phyloP scores from a whole-genome alignment of 345 rosid genomes.

The Hibiscus syriacus region DNA sequence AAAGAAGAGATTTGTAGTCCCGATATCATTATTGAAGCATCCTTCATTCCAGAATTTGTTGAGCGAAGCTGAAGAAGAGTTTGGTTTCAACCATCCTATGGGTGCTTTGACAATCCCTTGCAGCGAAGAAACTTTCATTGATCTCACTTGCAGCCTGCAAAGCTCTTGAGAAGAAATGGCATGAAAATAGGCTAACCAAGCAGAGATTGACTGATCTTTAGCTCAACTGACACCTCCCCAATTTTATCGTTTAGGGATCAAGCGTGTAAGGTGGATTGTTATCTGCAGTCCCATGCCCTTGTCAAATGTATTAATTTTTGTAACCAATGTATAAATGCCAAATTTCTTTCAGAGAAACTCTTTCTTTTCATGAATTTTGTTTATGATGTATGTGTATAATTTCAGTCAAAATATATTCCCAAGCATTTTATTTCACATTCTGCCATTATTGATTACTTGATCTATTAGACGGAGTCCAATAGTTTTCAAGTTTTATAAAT shows the following conservation, averaged over 20 bases:
- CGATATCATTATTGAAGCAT: not conserved
- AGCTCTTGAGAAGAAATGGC: not conserved
- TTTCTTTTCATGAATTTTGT: too few species aligned
- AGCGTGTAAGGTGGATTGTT: not conserved
- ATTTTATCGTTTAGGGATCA: not conserved
- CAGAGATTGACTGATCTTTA: not conserved
- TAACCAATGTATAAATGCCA: not conserved
- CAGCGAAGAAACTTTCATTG: not conserved
- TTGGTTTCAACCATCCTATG: not conserved
- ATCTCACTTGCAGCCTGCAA: not conserved
- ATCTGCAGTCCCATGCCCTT: not conserved
- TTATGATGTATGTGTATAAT: too few species aligned
- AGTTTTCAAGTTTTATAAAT: too few species aligned
- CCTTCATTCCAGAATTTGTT: conserved; percentile 11
- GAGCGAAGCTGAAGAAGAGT: conserved; percentile 22
- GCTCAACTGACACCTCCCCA: not conserved
- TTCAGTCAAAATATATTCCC: too few species aligned
- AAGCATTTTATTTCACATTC: too few species aligned
- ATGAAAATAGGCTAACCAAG: not conserved
- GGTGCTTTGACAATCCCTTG: not conserved
- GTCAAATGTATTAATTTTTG: not conserved
- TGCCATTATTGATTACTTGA: too few species aligned
- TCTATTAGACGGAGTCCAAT: too few species aligned
- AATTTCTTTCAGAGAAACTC: too few species aligned
- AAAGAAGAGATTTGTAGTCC: not conserved